phyloP scores from a whole-genome alignment of 768 basidiomycete species.

The Gautieria morchelliformis region DNA sequence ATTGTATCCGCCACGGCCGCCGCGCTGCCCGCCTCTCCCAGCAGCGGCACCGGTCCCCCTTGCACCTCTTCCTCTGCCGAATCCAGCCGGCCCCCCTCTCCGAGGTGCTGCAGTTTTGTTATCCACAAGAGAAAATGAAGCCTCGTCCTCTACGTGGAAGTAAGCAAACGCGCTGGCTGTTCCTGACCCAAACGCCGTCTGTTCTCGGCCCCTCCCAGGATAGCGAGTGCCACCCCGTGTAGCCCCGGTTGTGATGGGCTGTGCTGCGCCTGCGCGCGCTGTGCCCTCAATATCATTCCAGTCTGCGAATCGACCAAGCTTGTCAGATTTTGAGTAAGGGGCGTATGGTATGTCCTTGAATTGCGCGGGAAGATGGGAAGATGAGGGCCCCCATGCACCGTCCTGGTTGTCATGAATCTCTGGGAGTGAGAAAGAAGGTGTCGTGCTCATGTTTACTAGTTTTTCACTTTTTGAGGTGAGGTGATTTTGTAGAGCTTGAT shows the following conservation, averaged over 20 bases:
- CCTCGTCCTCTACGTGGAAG: slow-evolving; percentile 97
- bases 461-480: not conserved
- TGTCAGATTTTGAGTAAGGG: slow-evolving; percentile 97
- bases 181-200: slow-evolving; percentile 85
- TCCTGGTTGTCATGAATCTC: slow-evolving; percentile 87
- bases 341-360: slow-evolving; percentile 99
- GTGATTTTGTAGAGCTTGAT: not conserved
- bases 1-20: slow-evolving; percentile 5
- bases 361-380: slow-evolving; percentile 73
- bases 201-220: slow-evolving; percentile 55
- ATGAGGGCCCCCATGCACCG: slow-evolving; percentile 86
- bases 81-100: slow-evolving; percentile 46
- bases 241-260: slow-evolving; percentile 28
- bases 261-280: slow-evolving; percentile 33
- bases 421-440: slow-evolving; percentile 77
- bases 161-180: slow-evolving; percentile 90
- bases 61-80: slow-evolving; percentile 38
- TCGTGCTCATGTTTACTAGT: slow-evolving; percentile 4
- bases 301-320: slow-evolving; percentile 94
- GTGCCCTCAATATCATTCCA: slow-evolving; percentile 75
- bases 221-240: slow-evolving; percentile 38
- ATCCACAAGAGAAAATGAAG: slow-evolving; percentile 92
- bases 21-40: slow-evolving; percentile 23
- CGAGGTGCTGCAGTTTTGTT: slow-evolving; percentile 66
- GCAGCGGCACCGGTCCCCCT: slow-evolving; percentile 31